These are phyloP conservation scores for Schizophyllum amplum DNA, from an alignment of 1,284 basidiomycete genomes.

Conservation along the genomic window DNA sequence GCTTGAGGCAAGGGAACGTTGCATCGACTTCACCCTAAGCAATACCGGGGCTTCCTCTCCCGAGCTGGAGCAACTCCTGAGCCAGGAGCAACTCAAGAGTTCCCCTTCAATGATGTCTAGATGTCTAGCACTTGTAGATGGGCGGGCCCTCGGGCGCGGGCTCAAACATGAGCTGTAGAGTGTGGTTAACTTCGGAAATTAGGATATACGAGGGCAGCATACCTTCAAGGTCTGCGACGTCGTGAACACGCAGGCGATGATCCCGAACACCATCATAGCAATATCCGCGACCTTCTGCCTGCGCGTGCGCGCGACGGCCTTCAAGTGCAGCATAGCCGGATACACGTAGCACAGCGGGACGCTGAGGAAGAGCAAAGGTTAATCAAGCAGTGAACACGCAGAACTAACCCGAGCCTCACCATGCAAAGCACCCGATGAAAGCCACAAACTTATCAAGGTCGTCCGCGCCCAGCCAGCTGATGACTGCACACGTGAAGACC, in stretches of 20 bases:
- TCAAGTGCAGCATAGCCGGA: slow-evolving; percentile 90
- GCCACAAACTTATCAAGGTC: slow-evolving; percentile 98
- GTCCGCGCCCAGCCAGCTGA: slow-evolving; percentile 81
- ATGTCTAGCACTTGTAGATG: background rate
- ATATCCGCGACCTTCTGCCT: slow-evolving; percentile 71
- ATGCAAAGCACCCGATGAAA: slow-evolving; percentile 90
- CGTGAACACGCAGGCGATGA: slow-evolving; percentile 80
- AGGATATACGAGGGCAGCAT: background rate
- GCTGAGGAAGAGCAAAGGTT: slow-evolving; percentile 32
- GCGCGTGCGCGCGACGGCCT: slow-evolving; percentile 73
- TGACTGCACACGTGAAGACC: slow-evolving; percentile 67
- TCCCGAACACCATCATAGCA: slow-evolving; percentile 75
- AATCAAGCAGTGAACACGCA: slow-evolving; percentile 3
- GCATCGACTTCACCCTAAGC: no score
- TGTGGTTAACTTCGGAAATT: background rate
- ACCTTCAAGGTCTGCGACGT: slow-evolving; percentile 73
- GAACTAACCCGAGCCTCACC: slow-evolving; percentile 44
- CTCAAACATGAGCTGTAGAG: background rate
- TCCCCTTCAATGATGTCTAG: no score
- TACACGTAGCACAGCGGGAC: slow-evolving; percentile 94
- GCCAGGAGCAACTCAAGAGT: no score
- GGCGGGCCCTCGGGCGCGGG: background rate
- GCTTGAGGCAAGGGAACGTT: no score
- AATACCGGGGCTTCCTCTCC: no score
- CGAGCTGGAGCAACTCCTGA: no score